phyloP scores from a whole-genome alignment of 495 filamentous ascomycete genomes.

The Margaritispora aquatica region DNA sequence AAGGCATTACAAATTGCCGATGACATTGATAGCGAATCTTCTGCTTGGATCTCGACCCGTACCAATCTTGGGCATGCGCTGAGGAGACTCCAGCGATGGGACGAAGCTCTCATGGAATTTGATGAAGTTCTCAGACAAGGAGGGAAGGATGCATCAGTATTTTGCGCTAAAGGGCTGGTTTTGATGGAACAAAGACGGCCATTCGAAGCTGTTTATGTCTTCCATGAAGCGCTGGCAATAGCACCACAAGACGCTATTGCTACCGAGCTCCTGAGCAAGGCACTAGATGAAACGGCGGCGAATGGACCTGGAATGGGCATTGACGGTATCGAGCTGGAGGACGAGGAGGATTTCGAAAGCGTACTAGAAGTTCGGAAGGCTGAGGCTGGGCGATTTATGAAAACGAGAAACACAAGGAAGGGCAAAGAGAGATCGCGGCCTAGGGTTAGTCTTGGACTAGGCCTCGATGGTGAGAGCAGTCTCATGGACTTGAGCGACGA shows the following conservation, averaged over 20 bases:
- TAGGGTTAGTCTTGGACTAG: slow-evolving; percentile 15
- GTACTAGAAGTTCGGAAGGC: slow-evolving; percentile 17
- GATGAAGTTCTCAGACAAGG: slow-evolving; percentile 75
- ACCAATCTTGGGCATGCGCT: slow-evolving; percentile 87
- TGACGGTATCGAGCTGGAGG: slow-evolving; percentile 2
- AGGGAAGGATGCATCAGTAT: slow-evolving; percentile 64
- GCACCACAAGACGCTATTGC: slow-evolving; percentile 66
- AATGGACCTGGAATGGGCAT: neutral
- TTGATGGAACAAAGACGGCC: slow-evolving; percentile 60
- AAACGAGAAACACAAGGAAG: neutral
- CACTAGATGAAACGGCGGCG: slow-evolving; percentile 58
- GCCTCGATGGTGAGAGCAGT: slow-evolving; percentile 14
- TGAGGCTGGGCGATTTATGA: slow-evolving; percentile 9
- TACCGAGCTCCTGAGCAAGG: slow-evolving; percentile 67
- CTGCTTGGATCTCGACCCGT: slow-evolving; percentile 80
- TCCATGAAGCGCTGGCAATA: slow-evolving; percentile 69
- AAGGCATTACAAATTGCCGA: slow-evolving; percentile 69
- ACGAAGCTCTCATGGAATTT: slow-evolving; percentile 70
- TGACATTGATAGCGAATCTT: slow-evolving; percentile 72
- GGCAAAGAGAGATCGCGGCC: slow-evolving; percentile 19
- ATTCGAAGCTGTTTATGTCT: slow-evolving; percentile 58
- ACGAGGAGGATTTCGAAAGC: slow-evolving; percentile 28
- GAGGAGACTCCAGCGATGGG: slow-evolving; percentile 61
- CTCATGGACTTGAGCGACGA: slow-evolving; percentile 26
- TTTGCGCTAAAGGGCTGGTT: slow-evolving; percentile 68